These are phyloP conservation scores for Musa beccarii DNA, from an alignment of 176 grass and related monocot species.

Conservation along the genomic window DNA sequence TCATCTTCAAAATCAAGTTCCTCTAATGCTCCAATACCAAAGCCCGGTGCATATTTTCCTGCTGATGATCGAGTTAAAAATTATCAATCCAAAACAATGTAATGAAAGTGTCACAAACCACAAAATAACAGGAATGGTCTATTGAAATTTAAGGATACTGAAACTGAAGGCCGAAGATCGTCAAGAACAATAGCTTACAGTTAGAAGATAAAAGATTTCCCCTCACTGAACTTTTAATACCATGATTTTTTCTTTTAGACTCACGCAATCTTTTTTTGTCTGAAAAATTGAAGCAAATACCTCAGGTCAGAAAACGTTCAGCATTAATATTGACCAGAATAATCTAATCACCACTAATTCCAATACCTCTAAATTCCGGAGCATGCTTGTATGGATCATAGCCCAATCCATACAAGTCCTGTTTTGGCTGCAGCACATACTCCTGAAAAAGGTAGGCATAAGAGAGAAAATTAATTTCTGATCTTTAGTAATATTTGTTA, in stretches of 20 bases:
- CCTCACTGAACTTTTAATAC: constrained; percentile 39
- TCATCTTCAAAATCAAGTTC: constrained; percentile 98
- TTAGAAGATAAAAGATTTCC: constrained; percentile 64
- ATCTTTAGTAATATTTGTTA: not conserved
- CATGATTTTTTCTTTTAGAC: constrained; percentile 33
- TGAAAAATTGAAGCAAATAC: constrained; percentile 27
- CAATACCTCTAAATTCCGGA: constrained; percentile 85
- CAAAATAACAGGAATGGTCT: not conserved
- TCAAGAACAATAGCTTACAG: constrained; percentile 42
- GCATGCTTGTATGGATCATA: constrained; percentile 94
- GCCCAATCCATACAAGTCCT: constrained; percentile 88
- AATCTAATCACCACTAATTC: not conserved
- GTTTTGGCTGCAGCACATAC: constrained; percentile 79
- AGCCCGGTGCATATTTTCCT: constrained; percentile 80
- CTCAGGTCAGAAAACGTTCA: not conserved
- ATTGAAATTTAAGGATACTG: not conserved
- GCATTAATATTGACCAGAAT: not conserved
- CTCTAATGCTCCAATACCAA: constrained; percentile 95
- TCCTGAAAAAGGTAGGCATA: constrained; percentile 37
- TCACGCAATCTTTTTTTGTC: constrained; percentile 70
- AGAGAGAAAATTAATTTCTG: constrained; percentile 2
- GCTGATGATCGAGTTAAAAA: constrained; percentile 41
- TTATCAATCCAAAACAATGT: constrained; percentile 15
- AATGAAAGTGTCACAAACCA: constrained; percentile 3
- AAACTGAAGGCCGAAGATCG: constrained; percentile 3